These are phyloP conservation scores for Vitis cinerea DNA, from an alignment of 164 flowering plant genomes.

Conservation along the genomic window DNA sequence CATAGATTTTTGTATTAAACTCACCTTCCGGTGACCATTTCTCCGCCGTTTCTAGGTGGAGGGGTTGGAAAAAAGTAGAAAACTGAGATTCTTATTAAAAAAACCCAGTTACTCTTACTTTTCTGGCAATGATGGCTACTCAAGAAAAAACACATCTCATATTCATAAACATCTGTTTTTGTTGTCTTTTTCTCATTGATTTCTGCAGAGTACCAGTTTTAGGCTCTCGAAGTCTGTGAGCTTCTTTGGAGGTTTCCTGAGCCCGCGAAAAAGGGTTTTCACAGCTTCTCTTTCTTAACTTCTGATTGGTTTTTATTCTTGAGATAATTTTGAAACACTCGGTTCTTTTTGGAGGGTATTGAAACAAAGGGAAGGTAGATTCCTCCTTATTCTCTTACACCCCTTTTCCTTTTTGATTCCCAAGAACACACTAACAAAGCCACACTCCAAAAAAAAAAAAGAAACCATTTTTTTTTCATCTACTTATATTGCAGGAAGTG, in stretches of 20 bases:
- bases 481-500: neutral
- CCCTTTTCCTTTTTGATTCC: conserved; percentile 20
- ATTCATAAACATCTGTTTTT: conserved; percentile 3
- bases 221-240: conserved; percentile 33
- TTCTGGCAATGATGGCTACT: conserved; percentile 5
- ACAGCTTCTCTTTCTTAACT: conserved; percentile 5
- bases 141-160: neutral
- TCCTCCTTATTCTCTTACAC: conserved; percentile 34
- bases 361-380: conserved; percentile 32
- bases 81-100: conserved; percentile 23
- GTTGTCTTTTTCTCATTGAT: conserved; percentile 26
- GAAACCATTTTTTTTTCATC: neutral
- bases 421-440: conserved; percentile 1
- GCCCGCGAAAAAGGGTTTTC: neutral
- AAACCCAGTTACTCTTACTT: conserved; percentile 13
- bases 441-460: neutral
- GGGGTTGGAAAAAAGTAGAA: neutral
- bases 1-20: conserved; percentile 7
- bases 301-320: conserved; percentile 3
- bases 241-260: conserved; percentile 22
- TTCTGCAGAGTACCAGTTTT: conserved; percentile 14
- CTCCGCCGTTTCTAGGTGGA: conserved; percentile 10
- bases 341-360: conserved; percentile 28
- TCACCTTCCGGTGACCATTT: conserved; percentile 8
- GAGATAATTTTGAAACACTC: conserved; percentile 13